Evolutionary conservation across 2,329 filamentous ascomycete genomes (phyloP).

Genomic region (Aciculosporium take): DNA sequence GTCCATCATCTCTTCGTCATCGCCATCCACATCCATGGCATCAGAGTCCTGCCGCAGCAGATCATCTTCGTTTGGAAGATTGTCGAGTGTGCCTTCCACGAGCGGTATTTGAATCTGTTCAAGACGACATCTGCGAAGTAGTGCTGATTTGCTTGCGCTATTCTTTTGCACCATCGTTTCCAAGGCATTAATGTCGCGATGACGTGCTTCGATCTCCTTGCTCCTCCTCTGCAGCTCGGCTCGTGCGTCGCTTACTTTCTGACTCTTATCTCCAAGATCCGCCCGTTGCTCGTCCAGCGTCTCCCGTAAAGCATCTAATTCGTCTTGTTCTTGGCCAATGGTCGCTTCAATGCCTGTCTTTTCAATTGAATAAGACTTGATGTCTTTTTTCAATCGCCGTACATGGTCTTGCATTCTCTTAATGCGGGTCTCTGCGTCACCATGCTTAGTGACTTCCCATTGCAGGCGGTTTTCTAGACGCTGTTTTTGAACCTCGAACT

Average conservation of each 20-base stretch:
- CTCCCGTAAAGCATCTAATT: conserved; percentile 63
- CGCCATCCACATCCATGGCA: conserved; percentile 79
- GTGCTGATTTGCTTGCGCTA: conserved; percentile 66
- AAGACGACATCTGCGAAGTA: conserved; percentile 79
- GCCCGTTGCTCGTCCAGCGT: conserved; percentile 54
- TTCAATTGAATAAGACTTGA: conserved; percentile 55
- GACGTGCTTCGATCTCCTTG: conserved; percentile 61
- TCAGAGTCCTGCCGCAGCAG: conserved; percentile 65
- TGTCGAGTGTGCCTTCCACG: conserved; percentile 60
- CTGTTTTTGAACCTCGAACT: conserved; percentile 75
- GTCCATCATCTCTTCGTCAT: conserved; percentile 44
- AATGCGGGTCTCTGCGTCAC: conserved; percentile 53
- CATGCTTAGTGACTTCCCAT: conserved; percentile 39
- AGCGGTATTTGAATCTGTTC: conserved; percentile 86
- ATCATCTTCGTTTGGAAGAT: conserved; percentile 75
- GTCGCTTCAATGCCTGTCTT: conserved; percentile 62
- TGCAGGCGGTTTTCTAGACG: conserved; percentile 49
- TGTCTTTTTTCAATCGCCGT: conserved; percentile 51
- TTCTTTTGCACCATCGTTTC: conserved; percentile 80
- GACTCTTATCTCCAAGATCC: conserved; percentile 52
- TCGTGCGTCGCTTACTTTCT: conserved; percentile 65
- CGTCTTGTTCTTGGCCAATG: conserved; percentile 57
- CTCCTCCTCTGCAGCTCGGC: conserved; percentile 69
- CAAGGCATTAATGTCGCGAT: conserved; percentile 63
- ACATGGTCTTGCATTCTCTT: conserved; percentile 52